Evolutionary conservation across 352 stramenopile species (phyloP), one percentile per base, ranked within the genome.

Genomic region (Phytophthora rubi): DNA sequence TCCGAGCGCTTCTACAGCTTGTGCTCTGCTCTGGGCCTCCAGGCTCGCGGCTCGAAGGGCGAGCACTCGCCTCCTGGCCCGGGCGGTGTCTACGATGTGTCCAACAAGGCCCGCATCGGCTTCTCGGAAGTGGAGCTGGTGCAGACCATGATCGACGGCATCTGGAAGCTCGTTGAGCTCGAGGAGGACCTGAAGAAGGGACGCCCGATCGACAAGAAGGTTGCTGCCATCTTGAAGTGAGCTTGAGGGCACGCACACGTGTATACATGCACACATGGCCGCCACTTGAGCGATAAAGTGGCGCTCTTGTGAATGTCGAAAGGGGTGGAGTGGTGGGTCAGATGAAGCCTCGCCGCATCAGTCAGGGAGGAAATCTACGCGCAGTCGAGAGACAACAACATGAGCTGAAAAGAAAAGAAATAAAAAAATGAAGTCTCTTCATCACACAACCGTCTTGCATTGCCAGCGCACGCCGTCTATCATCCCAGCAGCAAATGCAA

Each of bases 141-240:
- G 48, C 93, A 97, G 74, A 83, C 91, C n/a, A 98, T 98, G 89
- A 97, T 98, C 45, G 85, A 98, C 59, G 90, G 91, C 23, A 89
- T 98, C 42, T 88, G 81, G 48, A 89, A 92, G 65, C 81, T 98
- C 77, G 96, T 98, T 69, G 81, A 94, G 56, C 73, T 98, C 33
- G 93, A 98, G 68, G 90, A 97, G 70, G 85, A 85, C 58, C 69
- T 97, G 33, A 96, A 96, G 71, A 83, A 83, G 35, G 91, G 90
- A 57, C 81, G 92, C 60, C 75, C 74, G 42, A 89, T 91, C 59
- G 82, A 91, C 62, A 78, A 71, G 56, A 89, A 90, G 76, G 70
- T 89, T 33, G 76, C 79, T 0, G 71, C 71, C 15, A 75, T 90
- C 71, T 74, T 85, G 39, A 84, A 80, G 65, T 73, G 79, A 58